Conservation (phyloP, 345 rosid species). For the Corymbia maculata region DNA sequence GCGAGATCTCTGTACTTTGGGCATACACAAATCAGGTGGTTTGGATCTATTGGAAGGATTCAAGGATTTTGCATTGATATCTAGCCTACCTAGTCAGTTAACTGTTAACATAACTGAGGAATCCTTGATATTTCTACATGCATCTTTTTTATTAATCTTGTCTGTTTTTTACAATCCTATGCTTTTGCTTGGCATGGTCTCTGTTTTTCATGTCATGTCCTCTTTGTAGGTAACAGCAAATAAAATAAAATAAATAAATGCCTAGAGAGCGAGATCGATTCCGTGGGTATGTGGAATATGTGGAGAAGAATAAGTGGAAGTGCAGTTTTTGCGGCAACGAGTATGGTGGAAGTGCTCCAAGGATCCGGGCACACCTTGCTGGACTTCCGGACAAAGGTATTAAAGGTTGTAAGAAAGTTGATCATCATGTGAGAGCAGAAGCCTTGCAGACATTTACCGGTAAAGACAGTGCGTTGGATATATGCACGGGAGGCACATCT, state of each 20-base stretch:
- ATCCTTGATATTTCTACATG: neutral
- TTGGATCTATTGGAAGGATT: no score
- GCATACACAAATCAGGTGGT: no score
- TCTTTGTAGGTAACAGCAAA: neutral
- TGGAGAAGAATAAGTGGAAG: neutral
- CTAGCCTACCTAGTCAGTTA: neutral
- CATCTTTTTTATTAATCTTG: neutral
- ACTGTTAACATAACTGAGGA: neutral
- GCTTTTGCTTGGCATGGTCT: neutral
- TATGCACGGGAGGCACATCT: neutral
- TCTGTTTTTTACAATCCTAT: neutral
- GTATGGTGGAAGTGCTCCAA: neutral
- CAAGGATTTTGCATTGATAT: neutral
- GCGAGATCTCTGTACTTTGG: no score
- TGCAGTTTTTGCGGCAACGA: neutral
- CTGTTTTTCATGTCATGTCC: neutral
- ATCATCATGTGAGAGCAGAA: neutral
- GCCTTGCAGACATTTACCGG: fast-evolving
- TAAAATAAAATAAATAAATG: no score
- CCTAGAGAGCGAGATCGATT: neutral
- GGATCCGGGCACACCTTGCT: neutral
- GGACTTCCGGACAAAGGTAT: neutral
- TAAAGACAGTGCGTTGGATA: neutral
- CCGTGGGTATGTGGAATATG: neutral
- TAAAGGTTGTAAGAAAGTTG: neutral